These are phyloP conservation scores for Boletus reticulatus DNA, from an alignment of 768 basidiomycete genomes.

Conservation along the genomic window DNA sequence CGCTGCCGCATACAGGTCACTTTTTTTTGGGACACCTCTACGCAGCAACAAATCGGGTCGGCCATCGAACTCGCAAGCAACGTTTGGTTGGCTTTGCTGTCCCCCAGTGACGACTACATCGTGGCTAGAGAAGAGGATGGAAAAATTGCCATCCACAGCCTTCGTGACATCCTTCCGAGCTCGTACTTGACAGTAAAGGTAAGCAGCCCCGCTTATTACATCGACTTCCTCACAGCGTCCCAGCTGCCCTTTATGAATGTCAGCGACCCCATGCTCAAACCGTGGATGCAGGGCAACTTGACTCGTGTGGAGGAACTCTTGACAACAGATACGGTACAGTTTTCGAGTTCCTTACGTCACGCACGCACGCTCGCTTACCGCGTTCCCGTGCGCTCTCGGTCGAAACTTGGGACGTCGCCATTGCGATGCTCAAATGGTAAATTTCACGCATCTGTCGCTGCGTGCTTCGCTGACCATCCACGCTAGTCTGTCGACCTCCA, in stretches of 20 bases:
- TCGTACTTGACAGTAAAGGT: not conserved
- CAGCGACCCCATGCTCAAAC: not conserved
- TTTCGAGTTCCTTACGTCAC: not conserved
- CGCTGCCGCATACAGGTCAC: not conserved
- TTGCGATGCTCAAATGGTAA: constrained; percentile 9
- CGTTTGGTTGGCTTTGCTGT: not conserved
- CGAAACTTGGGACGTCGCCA: not conserved
- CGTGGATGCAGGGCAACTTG: not conserved
- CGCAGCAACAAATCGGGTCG: not conserved
- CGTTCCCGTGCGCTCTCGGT: not conserved
- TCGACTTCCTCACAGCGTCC: not conserved
- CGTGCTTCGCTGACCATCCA: not conserved
- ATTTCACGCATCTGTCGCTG: fast-evolving
- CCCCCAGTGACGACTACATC: not conserved
- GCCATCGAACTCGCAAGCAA: not conserved
- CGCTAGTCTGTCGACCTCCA: constrained; percentile 1
- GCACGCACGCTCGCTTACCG: constrained; percentile 2
- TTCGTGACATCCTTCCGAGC: not conserved
- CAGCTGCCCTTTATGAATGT: constrained; percentile 1
- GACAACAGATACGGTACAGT: not conserved
- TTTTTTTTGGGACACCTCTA: constrained; percentile 1
- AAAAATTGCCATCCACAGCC: not conserved
- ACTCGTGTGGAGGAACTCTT: not conserved
- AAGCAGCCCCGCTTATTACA: not conserved
- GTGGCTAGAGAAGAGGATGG: not conserved